Evolutionary conservation across 2,329 filamentous ascomycete genomes (phyloP).

Genomic region (Metarhizium guizhouense): DNA sequence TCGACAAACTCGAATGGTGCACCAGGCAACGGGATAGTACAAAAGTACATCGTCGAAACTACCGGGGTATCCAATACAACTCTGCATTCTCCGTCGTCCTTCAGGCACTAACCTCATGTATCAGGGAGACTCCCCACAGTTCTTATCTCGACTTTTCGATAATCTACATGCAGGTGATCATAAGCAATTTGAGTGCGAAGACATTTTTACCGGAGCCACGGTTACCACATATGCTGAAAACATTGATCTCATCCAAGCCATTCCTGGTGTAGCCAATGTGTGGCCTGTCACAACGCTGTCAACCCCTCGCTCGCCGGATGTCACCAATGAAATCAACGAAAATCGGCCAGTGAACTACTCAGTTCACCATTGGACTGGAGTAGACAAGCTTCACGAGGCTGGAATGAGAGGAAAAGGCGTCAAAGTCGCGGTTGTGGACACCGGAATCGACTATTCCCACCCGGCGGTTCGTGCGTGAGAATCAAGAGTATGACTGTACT

Average conservation of each 20-base stretch:
- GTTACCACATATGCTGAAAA: constrained; percentile 23
- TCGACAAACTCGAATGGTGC: not conserved
- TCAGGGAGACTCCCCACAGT: constrained; percentile 7
- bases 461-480: constrained; percentile 18
- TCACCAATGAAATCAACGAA: not conserved
- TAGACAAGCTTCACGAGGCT: constrained; percentile 26
- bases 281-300: constrained; percentile 24
- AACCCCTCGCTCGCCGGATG: not conserved
- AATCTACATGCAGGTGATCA: constrained; percentile 9
- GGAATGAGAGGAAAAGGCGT: constrained; percentile 28
- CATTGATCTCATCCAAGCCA: constrained; percentile 20
- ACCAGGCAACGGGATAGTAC: constrained; percentile 8
- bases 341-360: constrained; percentile 25
- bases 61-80: constrained; percentile 6
- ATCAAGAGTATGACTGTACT: not conserved
- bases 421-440: constrained; percentile 30
- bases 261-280: constrained; percentile 27
- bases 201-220: constrained; percentile 26
- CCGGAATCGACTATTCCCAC: constrained; percentile 31
- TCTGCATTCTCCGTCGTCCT: not conserved
- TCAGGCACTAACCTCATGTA: not conserved
- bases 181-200: constrained; percentile 23
- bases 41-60: constrained; percentile 17
- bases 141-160: constrained; percentile 15
- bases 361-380: constrained; percentile 25